These are phyloP conservation scores for Pneumocystis carinii DNA, from an alignment of 1,139 yeast genomes.

Conservation along the genomic window DNA sequence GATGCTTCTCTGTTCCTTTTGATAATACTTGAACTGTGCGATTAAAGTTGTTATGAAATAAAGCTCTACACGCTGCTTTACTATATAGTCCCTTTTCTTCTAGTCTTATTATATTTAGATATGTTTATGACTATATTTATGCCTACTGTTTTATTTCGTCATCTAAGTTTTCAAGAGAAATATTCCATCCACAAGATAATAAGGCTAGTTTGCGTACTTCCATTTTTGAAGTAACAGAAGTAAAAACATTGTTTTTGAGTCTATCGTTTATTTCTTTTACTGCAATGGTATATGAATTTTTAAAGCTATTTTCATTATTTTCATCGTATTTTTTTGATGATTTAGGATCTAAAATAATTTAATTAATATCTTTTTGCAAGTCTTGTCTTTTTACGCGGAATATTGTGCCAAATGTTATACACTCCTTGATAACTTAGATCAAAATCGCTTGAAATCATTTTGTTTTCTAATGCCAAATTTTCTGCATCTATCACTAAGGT, in stretches of 20 bases:
- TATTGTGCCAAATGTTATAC: constrained; percentile 77
- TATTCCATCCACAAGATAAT: constrained; percentile 84
- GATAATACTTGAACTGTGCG: constrained; percentile 61
- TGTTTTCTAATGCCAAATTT: constrained; percentile 34
- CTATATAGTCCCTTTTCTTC: constrained; percentile 35
- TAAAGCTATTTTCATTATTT: background rate
- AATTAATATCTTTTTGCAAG: constrained; percentile 15
- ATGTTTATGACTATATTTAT: background rate
- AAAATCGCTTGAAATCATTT: constrained; percentile 50
- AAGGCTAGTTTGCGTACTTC: constrained; percentile 61
- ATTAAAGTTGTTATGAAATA: constrained; percentile 76
- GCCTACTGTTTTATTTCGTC: constrained; percentile 20
- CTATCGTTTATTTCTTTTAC: constrained; percentile 13
- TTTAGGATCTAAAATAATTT: constrained; percentile 1
- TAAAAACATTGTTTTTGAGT: constrained; percentile 18
- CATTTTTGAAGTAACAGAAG: constrained; percentile 13
- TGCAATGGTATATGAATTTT: constrained; percentile 3
- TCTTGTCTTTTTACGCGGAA: constrained; percentile 19
- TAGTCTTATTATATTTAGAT: background rate
- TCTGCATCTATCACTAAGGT: constrained; percentile 35
- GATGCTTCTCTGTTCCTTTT: constrained; percentile 41
- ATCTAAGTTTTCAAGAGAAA: constrained; percentile 62
- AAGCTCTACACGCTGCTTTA: constrained; percentile 97
- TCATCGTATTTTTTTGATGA: background rate
- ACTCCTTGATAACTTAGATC: constrained; percentile 86